A percentile compares a stretch with the other conserved stretches of the same genome.
Conservation (phyloP, 2,329 filamentous ascomycete genomes). For the Trichoderma cornu-damae region DNA sequence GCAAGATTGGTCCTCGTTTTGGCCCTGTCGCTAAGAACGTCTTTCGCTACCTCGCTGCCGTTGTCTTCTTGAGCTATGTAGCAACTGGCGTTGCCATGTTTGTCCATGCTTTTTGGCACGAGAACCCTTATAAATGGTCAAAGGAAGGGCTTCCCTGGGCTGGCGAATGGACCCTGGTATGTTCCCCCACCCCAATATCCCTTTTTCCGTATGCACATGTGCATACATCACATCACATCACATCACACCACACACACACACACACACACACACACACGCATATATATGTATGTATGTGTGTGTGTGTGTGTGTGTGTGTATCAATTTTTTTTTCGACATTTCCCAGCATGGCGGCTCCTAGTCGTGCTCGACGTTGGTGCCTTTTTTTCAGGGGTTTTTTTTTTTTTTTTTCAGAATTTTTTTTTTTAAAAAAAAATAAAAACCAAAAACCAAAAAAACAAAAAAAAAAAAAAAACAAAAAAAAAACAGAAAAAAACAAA, state of each 20-base stretch:
- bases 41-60: constrained; percentile 69
- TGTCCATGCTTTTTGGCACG: constrained; percentile 59
- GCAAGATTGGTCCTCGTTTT: constrained; percentile 49
- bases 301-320: too few relatives aligned
- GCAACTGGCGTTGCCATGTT: constrained; percentile 70
- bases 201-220: too few relatives aligned
- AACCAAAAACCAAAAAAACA: too few relatives aligned
- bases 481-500: too few relatives aligned
- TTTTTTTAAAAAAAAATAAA: too few relatives aligned
- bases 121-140: constrained; percentile 37
- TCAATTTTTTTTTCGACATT: too few relatives aligned
- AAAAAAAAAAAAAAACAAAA: too few relatives aligned
- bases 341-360: not conserved
- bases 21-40: constrained; percentile 62
- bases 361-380: not conserved
- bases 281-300: too few relatives aligned
- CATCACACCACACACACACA: too few relatives aligned
- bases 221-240: too few relatives aligned
- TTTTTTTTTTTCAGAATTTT: too few relatives aligned
- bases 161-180: constrained; percentile 69
- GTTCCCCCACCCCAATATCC: constrained; percentile 29
- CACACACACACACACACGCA: too few relatives aligned
- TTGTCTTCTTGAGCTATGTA: constrained; percentile 69
- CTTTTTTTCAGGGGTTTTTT: not conserved
- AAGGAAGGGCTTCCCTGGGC: constrained; percentile 60